Percentiles rank a stretch among this genome's conserved stretches.
Conservation (phyloP, 2,329 filamentous ascomycete species). For the Fonsecaea pugnacius region DNA sequence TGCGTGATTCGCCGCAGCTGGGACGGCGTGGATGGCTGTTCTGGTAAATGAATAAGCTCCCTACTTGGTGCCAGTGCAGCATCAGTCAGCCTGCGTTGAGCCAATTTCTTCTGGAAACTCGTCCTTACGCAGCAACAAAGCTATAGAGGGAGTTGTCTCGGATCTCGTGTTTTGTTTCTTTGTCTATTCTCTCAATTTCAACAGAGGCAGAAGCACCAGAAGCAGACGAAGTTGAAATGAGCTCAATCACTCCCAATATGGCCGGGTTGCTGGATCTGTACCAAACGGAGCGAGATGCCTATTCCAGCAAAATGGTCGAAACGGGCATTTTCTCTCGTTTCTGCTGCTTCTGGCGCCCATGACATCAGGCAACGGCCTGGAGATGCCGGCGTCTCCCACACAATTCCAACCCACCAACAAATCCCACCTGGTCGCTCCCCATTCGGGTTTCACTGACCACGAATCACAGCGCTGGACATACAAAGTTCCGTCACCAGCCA, state of each 20-base stretch:
- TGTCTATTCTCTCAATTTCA: not conserved
- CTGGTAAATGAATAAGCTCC: conserved; percentile 21
- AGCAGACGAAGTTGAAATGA: not conserved
- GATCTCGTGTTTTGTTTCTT: not conserved
- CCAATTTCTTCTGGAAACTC: conserved; percentile 18
- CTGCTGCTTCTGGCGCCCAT: not conserved
- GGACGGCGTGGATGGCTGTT: not conserved
- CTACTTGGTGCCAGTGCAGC: conserved; percentile 1
- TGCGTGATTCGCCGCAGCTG: conserved; percentile 3
- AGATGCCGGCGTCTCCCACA: not conserved
- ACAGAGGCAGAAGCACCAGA: not conserved
- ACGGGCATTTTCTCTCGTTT: not conserved
- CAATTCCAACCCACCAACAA: not conserved
- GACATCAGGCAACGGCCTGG: not conserved
- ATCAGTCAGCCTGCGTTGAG: conserved; percentile 22
- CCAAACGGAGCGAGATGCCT: not conserved
- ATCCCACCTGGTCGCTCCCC: too few relatives aligned
- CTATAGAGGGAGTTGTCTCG: not conserved
- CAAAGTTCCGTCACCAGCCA: not conserved
- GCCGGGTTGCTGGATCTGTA: not conserved
- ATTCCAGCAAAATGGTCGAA: not conserved
- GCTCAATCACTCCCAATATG: not conserved
- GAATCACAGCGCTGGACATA: not conserved
- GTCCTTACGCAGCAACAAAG: not conserved
- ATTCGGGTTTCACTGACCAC: not conserved